Evolutionary conservation across 441 rosid genomes (phyloP).

Genomic region (Gossypium schwendimanii): DNA sequence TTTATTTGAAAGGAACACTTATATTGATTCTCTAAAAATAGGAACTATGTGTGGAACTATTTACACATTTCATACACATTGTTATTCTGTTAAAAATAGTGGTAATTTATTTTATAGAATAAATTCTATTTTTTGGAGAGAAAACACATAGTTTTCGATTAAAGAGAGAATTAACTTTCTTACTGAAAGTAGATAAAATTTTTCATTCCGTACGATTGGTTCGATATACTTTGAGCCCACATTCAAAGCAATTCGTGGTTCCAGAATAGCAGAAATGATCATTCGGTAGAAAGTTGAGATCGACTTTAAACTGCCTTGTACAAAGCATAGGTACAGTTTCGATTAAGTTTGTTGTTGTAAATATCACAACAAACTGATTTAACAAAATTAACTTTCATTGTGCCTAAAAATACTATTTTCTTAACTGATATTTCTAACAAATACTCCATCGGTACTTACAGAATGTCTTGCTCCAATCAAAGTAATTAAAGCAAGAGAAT

Average conservation of each 20-base stretch:
- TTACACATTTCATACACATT: neutral
- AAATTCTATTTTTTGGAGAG: neutral
- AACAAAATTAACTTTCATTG: neutral
- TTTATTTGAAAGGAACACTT: neutral
- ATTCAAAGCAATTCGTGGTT: neutral
- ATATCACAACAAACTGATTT: no score
- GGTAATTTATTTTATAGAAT: neutral
- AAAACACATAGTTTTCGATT: neutral
- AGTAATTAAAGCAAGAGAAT: neutral
- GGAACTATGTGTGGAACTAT: neutral
- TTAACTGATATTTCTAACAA: neutral
- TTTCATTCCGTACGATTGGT: neutral
- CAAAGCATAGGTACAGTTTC: neutral
- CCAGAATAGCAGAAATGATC: neutral
- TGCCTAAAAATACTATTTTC: neutral
- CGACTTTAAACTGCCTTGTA: neutral
- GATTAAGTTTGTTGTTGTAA: neutral
- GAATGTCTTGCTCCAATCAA: neutral
- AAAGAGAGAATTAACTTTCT: no score
- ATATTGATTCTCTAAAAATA: no score
- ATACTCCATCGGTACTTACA: neutral
- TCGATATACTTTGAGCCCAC: neutral
- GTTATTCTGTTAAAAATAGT: neutral
- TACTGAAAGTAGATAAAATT: neutral
- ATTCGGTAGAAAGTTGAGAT: no score